Base-by-base conservation (phyloP, 2,329 filamentous ascomycete species). In the Hypomyces rosellus region DNA sequence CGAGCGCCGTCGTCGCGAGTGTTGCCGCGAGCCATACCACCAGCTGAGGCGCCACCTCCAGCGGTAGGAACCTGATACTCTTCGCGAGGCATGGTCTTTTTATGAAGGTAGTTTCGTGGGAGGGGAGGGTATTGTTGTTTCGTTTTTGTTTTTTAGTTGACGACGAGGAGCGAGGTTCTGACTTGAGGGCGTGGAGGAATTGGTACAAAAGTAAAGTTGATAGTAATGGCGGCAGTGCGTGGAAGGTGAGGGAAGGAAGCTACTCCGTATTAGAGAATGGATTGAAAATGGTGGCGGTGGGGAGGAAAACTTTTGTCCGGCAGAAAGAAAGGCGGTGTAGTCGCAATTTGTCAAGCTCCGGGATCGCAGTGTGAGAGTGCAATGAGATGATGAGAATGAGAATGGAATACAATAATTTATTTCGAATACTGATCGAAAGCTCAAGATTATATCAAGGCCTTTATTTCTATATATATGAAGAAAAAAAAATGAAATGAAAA, bases 51-150 rank as follows among this genome's bases (percentile, higher is more conserved):
- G 61, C 63, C 62, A 49, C 63, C 62, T 49, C 68, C 64, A 59
- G 75, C 72, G 50, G 81, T 78, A 48, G 87, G 86, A 54, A 88
- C 81, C 63, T 88, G 83, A 73, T 91, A 92, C 56, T 82, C 78
- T 78, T 91, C 88, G 72, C 86, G 85, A 52, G 83, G 84, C 80
- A 86, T 74, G 30, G 42, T 16, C 40, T 39, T 20, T 46, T 16
- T 44, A 38, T 44, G 16, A 38, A 15, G 20, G 20, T 20, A 20
- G 20, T 45, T 20, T 54, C 34, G 43, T 42, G 48, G 38, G 22
- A 34, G 44, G n/a, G n/a, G n/a, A n/a, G n/a, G n/a, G n/a, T n/a
- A n/a, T n/a, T 22, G 20, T 6, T 18, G 15, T 37, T 36, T 44
- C 9, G 43, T n/a, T 9, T 16, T 30, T n/a, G 25, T 13, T 18